phyloP scores from a whole-genome alignment of 2,329 filamentous ascomycete genomes.

The Fusarium sp. region DNA sequence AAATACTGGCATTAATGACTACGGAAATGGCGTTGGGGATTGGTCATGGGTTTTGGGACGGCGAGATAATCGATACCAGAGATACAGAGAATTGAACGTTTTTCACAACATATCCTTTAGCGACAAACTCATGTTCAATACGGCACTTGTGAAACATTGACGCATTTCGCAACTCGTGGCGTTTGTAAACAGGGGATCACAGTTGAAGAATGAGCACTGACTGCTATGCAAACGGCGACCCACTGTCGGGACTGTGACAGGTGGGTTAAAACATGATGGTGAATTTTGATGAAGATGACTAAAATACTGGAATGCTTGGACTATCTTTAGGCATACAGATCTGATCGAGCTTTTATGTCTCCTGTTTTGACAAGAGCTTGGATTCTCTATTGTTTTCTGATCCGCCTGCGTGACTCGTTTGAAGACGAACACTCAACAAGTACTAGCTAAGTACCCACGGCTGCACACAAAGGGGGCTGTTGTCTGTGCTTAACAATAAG shows the following conservation, averaged over 20 bases:
- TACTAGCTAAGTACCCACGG: background rate
- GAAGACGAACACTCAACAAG: background rate
- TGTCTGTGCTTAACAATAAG: conserved; percentile 21
- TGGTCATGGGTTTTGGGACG: conserved; percentile 16
- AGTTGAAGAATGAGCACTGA: background rate
- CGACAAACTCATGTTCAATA: background rate
- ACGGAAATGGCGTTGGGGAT: conserved; percentile 42
- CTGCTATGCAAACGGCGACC: background rate
- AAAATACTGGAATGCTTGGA: no score
- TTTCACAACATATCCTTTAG: background rate
- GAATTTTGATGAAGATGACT: no score
- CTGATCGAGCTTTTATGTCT: background rate
- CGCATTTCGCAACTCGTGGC: background rate
- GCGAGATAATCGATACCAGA: conserved; percentile 29
- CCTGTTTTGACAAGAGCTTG: no score
- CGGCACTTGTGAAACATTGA: background rate
- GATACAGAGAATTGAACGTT: conserved; percentile 25
- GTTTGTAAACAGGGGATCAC: background rate
- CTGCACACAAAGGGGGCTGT: background rate
- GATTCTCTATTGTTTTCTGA: no score
- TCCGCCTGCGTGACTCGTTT: background rate
- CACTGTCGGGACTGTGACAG: background rate
- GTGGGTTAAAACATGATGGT: no score
- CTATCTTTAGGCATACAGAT: no score
- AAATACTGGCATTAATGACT: conserved; percentile 24